Conservation (phyloP, 176 grass and related monocot genomes). For the Carex myosuroides region DNA sequence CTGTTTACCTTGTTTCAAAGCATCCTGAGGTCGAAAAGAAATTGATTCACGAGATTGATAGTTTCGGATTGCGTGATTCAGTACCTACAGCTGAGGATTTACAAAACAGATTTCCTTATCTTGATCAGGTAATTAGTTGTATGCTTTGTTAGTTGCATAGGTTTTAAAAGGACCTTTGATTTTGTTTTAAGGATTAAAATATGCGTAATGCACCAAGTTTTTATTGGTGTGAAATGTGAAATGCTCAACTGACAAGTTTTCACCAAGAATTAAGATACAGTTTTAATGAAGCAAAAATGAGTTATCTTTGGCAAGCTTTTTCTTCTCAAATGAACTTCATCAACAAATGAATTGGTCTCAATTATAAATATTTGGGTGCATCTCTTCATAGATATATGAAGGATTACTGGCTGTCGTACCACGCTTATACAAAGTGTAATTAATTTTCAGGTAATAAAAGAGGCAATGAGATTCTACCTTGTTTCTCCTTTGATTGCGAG, state of each 20-base stretch:
- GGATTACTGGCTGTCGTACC: background rate
- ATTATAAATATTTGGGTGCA: background rate
- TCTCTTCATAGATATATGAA: background rate
- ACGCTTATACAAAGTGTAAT: background rate
- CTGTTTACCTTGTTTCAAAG: slow-evolving; percentile 66
- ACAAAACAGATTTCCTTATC: slow-evolving; percentile 57
- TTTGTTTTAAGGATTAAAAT: background rate
- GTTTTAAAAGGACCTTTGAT: background rate
- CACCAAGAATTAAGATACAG: background rate
- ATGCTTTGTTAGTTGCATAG: background rate
- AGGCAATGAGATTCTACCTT: slow-evolving; percentile 75
- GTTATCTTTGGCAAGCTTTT: background rate
- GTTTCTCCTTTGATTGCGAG: slow-evolving; percentile 85
- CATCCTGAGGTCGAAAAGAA: slow-evolving; percentile 69
- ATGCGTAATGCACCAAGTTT: background rate
- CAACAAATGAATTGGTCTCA: background rate
- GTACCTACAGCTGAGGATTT: slow-evolving; percentile 50
- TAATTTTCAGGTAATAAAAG: slow-evolving; percentile 63
- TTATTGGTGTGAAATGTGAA: background rate
- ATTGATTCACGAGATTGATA: slow-evolving; percentile 65
- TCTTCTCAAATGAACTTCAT: background rate
- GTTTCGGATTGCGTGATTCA: slow-evolving; percentile 24
- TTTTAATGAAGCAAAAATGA: background rate
- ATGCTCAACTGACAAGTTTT: background rate
- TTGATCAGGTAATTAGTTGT: slow-evolving; percentile 47